Conservation (phyloP, 1,139 yeast genomes). For the Kazachstania sp. region DNA sequence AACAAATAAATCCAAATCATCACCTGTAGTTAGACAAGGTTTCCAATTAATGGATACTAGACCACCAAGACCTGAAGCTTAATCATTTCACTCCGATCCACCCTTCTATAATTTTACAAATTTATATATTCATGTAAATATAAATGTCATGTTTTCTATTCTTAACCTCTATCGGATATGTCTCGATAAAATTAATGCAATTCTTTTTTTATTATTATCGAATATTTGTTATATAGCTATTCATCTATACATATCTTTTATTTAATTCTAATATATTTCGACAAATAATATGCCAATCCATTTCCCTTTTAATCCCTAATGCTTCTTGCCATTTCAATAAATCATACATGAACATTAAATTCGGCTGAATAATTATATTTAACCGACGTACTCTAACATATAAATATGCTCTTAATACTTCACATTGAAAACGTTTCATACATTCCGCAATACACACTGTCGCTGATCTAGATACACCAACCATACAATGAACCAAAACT, state of each 20-base stretch:
- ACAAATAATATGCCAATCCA: constrained; percentile 88
- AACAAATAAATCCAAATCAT: neutral
- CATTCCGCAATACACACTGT: constrained; percentile 85
- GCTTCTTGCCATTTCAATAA: constrained; percentile 68
- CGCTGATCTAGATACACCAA: constrained; percentile 87
- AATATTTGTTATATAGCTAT: neutral
- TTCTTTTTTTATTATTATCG: neutral
- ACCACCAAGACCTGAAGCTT: constrained; percentile 5
- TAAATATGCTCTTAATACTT: constrained; percentile 65
- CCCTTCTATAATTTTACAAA: too few species aligned
- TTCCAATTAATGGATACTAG: constrained; percentile 5
- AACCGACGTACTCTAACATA: constrained; percentile 76
- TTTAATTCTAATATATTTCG: constrained; percentile 75
- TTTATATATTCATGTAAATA: neutral
- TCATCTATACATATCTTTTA: constrained; percentile 32
- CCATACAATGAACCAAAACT: constrained; percentile 78
- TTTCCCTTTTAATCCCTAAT: constrained; percentile 16
- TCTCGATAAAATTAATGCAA: too few species aligned
- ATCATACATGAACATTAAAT: constrained; percentile 77
- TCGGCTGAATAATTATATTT: constrained; percentile 87
- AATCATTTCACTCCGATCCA: neutral
- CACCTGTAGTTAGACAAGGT: constrained; percentile 2
- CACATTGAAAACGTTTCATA: constrained; percentile 61
- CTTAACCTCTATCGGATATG: too few species aligned
- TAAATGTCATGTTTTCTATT: neutral